Conservation (phyloP, 1,284 basidiomycete genomes). For the Vanrija sp. region DNA sequence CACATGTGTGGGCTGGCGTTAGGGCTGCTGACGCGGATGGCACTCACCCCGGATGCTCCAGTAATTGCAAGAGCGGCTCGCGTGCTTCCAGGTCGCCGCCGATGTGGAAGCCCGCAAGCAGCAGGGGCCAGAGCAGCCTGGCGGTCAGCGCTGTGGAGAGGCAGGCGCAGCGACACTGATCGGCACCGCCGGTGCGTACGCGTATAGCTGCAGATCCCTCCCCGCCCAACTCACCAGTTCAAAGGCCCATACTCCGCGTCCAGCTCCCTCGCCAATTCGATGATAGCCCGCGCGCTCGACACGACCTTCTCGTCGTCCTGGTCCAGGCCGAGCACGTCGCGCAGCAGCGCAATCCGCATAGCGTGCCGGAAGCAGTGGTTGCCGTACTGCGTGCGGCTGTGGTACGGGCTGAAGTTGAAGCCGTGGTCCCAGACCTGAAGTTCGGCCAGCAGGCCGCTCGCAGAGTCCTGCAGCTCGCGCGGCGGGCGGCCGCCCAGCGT, state of each 20-base stretch:
- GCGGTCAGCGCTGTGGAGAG: background rate
- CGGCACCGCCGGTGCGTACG: too few relatives aligned
- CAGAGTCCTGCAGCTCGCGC: conserved; percentile 23
- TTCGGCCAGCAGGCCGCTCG: conserved; percentile 36
- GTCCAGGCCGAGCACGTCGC: conserved; percentile 36
- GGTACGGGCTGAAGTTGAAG: conserved; percentile 36
- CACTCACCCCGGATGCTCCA: conserved; percentile 35
- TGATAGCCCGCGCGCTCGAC: conserved; percentile 28
- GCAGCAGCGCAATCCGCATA: conserved; percentile 33
- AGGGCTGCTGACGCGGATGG: too few relatives aligned
- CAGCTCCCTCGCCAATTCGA: conserved; percentile 39
- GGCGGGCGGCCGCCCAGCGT: conserved; percentile 7
- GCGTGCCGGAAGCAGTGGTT: conserved; percentile 42
- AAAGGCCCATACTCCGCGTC: conserved; percentile 23
- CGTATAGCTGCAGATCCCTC: too few relatives aligned
- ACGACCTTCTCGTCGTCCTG: conserved; percentile 31
- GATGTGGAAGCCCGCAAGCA: conserved; percentile 41
- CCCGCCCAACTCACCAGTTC: conserved; percentile 27
- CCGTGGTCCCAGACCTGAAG: conserved; percentile 38
- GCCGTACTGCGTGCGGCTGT: conserved; percentile 40
- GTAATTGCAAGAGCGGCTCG: conserved; percentile 27
- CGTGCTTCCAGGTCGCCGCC: conserved; percentile 26
- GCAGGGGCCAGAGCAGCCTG: conserved; percentile 45
- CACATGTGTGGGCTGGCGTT: conserved; percentile 35
- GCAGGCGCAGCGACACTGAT: background rate